These are phyloP conservation scores for Mucor ambiguus DNA, from an alignment of 371 early-diverging fungal genomes.

Conservation along the genomic window DNA sequence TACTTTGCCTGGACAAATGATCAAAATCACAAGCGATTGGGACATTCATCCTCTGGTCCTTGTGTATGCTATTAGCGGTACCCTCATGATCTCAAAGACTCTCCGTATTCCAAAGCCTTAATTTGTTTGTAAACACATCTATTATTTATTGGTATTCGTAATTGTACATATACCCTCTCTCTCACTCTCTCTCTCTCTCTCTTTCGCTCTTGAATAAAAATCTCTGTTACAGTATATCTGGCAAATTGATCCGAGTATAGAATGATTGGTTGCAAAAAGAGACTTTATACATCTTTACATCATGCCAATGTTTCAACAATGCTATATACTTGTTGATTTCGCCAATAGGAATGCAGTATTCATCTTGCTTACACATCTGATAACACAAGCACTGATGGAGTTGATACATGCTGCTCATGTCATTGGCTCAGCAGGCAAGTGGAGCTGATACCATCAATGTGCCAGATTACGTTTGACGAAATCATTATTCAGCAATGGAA, in stretches of 20 bases:
- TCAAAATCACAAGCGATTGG: conserved; percentile 47
- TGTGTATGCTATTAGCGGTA: conserved; percentile 78
- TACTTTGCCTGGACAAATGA: conserved; percentile 46
- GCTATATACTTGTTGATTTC: background rate
- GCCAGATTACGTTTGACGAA: background rate
- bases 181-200: background rate
- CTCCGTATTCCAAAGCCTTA: conserved; percentile 70
- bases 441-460: background rate
- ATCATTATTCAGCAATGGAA: background rate
- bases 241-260: background rate
- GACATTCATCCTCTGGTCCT: conserved; percentile 78
- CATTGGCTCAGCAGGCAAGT: background rate
- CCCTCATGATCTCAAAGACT: conserved; percentile 80
- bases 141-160: conserved; percentile 9
- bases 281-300: too few relatives aligned
- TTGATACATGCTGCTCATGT: background rate
- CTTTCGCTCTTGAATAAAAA: background rate
- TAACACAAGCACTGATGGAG: background rate
- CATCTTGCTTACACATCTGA: background rate
- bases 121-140: background rate
- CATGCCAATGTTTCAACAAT: background rate
- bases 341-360: background rate
- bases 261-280: background rate
- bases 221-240: background rate
- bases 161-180: conserved; percentile 10